A percentile compares a stretch with the other conserved stretches of the same genome.
These are phyloP conservation scores for Centella asiatica DNA, from an alignment of 129 eudicot genomes.

Conservation along the genomic window DNA sequence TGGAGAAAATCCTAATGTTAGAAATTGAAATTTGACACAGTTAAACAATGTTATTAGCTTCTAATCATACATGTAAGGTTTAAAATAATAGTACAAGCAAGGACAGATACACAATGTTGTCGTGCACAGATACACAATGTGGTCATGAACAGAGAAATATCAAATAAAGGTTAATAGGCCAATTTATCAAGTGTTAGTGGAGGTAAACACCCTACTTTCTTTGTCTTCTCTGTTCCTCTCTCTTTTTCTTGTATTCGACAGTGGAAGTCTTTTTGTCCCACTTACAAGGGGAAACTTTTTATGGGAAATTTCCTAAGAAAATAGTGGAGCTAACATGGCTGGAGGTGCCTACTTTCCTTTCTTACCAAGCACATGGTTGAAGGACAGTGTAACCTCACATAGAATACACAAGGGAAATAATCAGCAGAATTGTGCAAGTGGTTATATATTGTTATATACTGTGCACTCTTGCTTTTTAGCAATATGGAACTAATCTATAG, in stretches of 20 bases:
- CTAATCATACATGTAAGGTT: no score
- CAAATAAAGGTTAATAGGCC: neutral
- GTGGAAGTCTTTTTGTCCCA: no score
- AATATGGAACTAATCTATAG: no score
- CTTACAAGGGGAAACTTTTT: neutral
- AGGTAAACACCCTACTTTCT: neutral
- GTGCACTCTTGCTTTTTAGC: neutral
- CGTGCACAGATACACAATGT: no score
- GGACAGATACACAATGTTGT: no score
- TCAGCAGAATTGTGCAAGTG: neutral
- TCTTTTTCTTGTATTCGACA: neutral
- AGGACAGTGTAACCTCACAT: slow-evolving; percentile 14
- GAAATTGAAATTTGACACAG: neutral
- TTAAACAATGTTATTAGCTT: neutral
- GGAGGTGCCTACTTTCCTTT: slow-evolving; percentile 7
- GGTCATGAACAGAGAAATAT: neutral
- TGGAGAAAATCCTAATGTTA: neutral
- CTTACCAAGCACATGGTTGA: slow-evolving; percentile 18
- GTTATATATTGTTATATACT: neutral
- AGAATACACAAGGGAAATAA: slow-evolving; percentile 5
- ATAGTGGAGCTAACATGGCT: neutral
- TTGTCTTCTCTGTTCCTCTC: neutral
- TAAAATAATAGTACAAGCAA: neutral
- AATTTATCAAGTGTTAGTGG: slow-evolving; percentile 2
- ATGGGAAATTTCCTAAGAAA: neutral